Evolutionary conservation across 148 eudicot genomes (phyloP).

Genomic region (Spergularia bocconei): DNA sequence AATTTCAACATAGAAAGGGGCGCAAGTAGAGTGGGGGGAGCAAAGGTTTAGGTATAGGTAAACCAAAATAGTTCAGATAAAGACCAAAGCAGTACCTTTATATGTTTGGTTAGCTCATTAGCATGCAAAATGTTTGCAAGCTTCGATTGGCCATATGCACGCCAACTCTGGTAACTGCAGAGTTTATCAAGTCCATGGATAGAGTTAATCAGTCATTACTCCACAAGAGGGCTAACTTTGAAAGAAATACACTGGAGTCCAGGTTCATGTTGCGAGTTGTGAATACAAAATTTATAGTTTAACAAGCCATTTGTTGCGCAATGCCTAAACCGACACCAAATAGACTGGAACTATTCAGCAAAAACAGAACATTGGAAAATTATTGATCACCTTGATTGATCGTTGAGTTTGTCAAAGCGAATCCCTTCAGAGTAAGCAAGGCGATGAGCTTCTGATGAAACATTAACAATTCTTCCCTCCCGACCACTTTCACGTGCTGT

Average conservation of each 20-base stretch:
- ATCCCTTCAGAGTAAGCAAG: constrained; percentile 69
- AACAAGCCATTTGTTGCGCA: not conserved
- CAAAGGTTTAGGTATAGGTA: not conserved
- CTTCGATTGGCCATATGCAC: constrained; percentile 92
- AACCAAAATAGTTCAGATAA: not conserved
- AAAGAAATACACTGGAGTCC: not conserved
- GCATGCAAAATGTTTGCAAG: constrained; percentile 84
- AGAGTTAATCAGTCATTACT: not conserved
- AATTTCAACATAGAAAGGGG: constrained; percentile 14
- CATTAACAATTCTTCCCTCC: constrained; percentile 80
- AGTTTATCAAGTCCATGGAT: constrained; percentile 2
- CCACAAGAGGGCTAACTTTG: not conserved
- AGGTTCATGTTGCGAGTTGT: not conserved
- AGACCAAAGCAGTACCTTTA: constrained; percentile 45
- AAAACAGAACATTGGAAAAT: not conserved
- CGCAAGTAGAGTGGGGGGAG: not conserved
- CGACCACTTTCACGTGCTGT: constrained; percentile 46
- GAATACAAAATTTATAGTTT: not conserved
- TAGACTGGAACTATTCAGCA: not conserved
- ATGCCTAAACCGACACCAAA: not conserved
- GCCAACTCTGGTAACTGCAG: constrained; percentile 55
- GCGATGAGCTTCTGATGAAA: constrained; percentile 69
- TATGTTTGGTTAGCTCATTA: constrained; percentile 62
- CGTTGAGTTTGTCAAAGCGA: constrained; percentile 61
- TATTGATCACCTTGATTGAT: constrained; percentile 39